Base-by-base conservation (phyloP, 2,329 filamentous ascomycete genomes). In the Cladosporium sp. region DNA sequence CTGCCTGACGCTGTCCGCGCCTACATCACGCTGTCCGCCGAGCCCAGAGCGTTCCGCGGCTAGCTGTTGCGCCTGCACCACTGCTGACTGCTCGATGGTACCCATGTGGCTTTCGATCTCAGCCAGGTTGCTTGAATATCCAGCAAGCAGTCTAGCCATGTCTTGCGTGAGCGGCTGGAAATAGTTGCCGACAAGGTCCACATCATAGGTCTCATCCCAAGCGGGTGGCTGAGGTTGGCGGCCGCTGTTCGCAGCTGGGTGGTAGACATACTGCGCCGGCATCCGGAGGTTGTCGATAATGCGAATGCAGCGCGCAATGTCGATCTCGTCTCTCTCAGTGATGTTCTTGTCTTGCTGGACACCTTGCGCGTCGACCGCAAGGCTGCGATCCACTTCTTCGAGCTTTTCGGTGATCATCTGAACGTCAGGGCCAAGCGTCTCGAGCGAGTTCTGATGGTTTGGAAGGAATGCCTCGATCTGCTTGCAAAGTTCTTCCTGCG, bases 271-370 rank as follows among this genome's bases (percentile, higher is more conserved):
- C 58, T 82, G 78, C 45, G 75, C 62, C 1, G 88, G 87, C 13
- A 91, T 75, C 60, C 85, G 84, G 50, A 90, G 75, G 63, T 88
- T 88, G 62, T 89, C 84, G 32, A 88, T 82, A 18, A 85, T 84
- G 53, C 84, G 81, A 74, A 89, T 87, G 56, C 81, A 82, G 51
- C 89, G 77, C 59, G 84, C 81, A 8, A 85, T 85, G 59, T 90
- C 84, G 35, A 82, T 78, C 19, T 80, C 82, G 65, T 89, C 87
- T 56, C 81, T 80, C 60, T 84, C 78, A 63, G 80, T 81, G 58
- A 77, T 71, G 14, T 73, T 74, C 58, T 80, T 79, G 7, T 81
- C 72, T 48, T 75, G 70, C 16, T 80, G 75, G 49, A 87, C 83
- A 18, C 78, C 77, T 44, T 76, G 72, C 2, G 81, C 81, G 62